A percentile compares a stretch with the other conserved stretches of the same genome.
These are phyloP conservation scores for Malus hybrid DNA, from an alignment of 331 rosid genomes.

Conservation along the genomic window DNA sequence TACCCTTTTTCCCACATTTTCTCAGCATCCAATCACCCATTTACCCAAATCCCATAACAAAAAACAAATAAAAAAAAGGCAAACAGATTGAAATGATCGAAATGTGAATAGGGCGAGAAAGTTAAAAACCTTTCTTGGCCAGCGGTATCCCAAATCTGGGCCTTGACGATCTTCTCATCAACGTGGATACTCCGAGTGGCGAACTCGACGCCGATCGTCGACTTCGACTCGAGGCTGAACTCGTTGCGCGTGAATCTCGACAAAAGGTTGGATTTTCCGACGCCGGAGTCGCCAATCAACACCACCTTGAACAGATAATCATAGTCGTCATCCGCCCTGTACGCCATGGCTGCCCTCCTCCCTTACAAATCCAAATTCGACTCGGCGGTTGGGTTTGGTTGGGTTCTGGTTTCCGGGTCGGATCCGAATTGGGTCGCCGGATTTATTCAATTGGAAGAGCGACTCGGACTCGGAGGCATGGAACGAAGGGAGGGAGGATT, in stretches of 20 bases:
- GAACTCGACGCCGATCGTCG: conserved; percentile 59
- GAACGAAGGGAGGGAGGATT: not conserved
- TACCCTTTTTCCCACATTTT: no score
- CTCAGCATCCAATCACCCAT: not conserved
- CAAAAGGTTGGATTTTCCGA: conserved; percentile 56
- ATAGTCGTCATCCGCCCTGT: conserved; percentile 53
- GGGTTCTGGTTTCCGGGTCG: not conserved
- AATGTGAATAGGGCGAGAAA: no score
- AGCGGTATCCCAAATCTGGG: conserved; percentile 68
- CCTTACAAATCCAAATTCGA: not conserved
- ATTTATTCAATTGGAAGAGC: not conserved
- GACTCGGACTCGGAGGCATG: not conserved
- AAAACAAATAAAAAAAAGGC: not conserved
- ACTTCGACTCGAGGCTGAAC: conserved; percentile 55
- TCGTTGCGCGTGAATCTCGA: conserved; percentile 55
- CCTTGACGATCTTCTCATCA: conserved; percentile 46
- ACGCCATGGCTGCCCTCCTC: conserved; percentile 11
- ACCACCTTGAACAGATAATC: conserved; percentile 61
- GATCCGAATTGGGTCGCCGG: conserved; percentile 2
- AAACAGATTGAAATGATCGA: not conserved
- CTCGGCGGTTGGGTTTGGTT: not conserved
- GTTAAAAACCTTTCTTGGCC: conserved; percentile 45
- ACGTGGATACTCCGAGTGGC: conserved; percentile 45
- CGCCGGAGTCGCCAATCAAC: conserved; percentile 58
- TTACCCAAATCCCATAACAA: not conserved